Evolutionary conservation across 768 basidiomycete species (phyloP), one percentile per base, ranked within the genome.

Genomic region (Termitomyces sp.): DNA sequence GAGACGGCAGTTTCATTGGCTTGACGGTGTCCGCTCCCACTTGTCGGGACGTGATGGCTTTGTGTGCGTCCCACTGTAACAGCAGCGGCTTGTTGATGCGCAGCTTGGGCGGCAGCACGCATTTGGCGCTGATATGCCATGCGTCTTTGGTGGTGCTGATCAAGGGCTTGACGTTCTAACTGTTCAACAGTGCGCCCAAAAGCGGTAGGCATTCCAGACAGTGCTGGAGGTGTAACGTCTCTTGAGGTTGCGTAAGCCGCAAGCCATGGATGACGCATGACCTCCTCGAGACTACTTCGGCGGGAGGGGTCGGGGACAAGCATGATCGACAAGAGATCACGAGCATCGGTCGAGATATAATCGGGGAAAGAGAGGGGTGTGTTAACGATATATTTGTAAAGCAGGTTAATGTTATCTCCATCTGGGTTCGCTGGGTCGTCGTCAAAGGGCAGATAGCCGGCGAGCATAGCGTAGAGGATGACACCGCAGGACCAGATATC

Each of bases 391-490:
- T 99, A 98, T 71, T 91, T 93, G 85, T 99, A 98, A 49, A 99
- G 76, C 6, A 98, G 83, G 69, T 98, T 98, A 78, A 98, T 99
- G 76, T 99, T 98, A 77, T 99, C 96, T 59, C 97, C 97, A 57
- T 98, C 97, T 4, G 97, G 97, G 71, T 98, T 99, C 31, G 88
- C 89, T 1, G 97, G 97, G 73, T 99, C 97, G 72, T 98, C 97
- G 73, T 98, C 97, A 73, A 98, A 99, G 24, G 97, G 97, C n/a
- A 97, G 88, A 69, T 96, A 96, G 11, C 94, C 94, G 1, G 94
- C 94, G 18, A 97, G 84, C 94, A 97, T 97, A 59, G 94, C 95
- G 69, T 97, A 97, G 6, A 97, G 80, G 66, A 97, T 97, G 59
- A 97, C 95, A 41, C 94, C 94, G 63, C 94, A 97, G 36, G 86